Base-by-base conservation (phyloP, 352 stramenopile genomes). In the Globisporangium parvum region DNA sequence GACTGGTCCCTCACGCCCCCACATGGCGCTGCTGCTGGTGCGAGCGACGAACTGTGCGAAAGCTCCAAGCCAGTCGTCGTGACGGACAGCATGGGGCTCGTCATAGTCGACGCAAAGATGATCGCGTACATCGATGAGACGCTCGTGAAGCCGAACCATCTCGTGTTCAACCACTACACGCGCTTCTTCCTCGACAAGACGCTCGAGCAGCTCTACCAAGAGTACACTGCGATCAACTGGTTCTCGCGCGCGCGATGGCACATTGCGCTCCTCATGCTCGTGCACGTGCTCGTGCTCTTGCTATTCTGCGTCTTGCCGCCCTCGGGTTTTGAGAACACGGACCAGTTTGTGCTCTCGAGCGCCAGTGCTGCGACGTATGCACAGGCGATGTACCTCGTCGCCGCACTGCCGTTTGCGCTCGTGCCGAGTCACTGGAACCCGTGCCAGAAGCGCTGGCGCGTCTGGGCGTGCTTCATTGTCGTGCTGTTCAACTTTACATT, bases 161-260 rank as follows among this genome's bases (percentile, higher is more conserved):
- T 87, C 35, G 78, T 93, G 35, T 89, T 93, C 55, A 91, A 87
- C 62, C 75, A 71, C 55, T 89, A 88, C 59, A 91, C 82, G 20
- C 66, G 80, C 3, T 89, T 81, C 68, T 95, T 95, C 60, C 57
- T 89, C 35, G 82, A 95, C 62, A 57, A 53, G 11, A 77, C 80
- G 21, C 66, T 95, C 20, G 85, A 95, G 65, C 66, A 65, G 21
- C 40, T 92, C 42, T 95, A 95, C 58, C 85, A 95, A 55, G 77
- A 91, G 67, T 95, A 91, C 67, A 92, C 82, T 42, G 75, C 80
- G 5, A 68, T 88, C 50, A 83, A 89, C 66, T 93, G 85, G 85
- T 93, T 93, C 33, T 51, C 62, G 20, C 81, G 82, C 44, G 85
- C 85, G 47, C 80, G 82, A 23, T 87, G 73, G 67, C 80, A 91